A percentile compares a stretch with the other conserved stretches of the same genome.
These are phyloP conservation scores for Diaporthe velutina DNA, from an alignment of 2,329 filamentous ascomycete species.

Conservation along the genomic window DNA sequence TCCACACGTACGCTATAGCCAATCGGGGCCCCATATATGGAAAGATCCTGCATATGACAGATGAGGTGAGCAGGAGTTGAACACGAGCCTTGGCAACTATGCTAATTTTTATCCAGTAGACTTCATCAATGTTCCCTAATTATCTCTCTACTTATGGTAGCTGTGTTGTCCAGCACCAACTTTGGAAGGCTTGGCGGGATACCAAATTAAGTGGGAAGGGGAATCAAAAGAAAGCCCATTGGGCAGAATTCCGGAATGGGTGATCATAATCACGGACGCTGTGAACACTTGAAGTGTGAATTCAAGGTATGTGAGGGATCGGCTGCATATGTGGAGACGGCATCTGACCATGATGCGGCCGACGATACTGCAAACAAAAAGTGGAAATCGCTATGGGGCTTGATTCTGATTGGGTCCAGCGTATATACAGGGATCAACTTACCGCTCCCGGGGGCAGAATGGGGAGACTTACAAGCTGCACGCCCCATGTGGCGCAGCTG, in stretches of 20 bases:
- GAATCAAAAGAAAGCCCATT: background rate
- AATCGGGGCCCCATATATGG: background rate
- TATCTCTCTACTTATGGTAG: background rate
- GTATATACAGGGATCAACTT: slow-evolving; percentile 1
- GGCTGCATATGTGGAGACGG: background rate
- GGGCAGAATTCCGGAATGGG: background rate
- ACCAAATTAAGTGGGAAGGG: background rate
- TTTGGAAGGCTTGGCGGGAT: slow-evolving; percentile 9
- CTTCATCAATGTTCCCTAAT: background rate
- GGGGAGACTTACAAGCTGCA: background rate
- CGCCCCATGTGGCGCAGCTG: background rate
- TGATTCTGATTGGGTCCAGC: background rate
- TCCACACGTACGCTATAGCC: background rate
- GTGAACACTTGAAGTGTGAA: background rate
- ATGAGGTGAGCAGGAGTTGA: background rate
- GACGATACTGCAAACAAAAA: background rate
- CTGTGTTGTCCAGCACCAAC: background rate
- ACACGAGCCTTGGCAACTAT: background rate
- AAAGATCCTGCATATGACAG: background rate
- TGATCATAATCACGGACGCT: background rate
- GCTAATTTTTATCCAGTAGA: background rate
- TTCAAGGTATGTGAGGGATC: background rate
- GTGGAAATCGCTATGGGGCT: background rate
- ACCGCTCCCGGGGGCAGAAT: background rate
- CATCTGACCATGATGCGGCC: background rate